Percentiles rank a stretch among this genome's conserved stretches.
Evolutionary conservation across 2,329 filamentous ascomycete genomes (phyloP).

Genomic region (Beauveria bassiana): DNA sequence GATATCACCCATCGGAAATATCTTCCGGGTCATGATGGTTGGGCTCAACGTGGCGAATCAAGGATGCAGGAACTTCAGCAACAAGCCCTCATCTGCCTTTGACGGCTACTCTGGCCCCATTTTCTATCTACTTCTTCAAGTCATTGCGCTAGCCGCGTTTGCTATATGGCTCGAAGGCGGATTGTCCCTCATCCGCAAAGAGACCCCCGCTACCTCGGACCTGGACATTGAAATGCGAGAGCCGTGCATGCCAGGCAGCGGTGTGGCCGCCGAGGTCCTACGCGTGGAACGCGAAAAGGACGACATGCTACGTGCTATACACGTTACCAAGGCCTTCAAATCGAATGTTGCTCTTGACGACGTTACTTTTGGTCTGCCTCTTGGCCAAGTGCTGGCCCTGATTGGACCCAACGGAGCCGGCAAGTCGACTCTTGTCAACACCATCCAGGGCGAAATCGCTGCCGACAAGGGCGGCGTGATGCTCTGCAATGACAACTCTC

Average conservation of each 20-base stretch:
- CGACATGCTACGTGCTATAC: constrained; percentile 63
- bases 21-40: constrained; percentile 64
- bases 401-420: constrained; percentile 82
- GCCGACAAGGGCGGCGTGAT: constrained; percentile 59
- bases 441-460: constrained; percentile 72
- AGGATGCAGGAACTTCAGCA: constrained; percentile 58
- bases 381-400: constrained; percentile 71
- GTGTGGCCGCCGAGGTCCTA: constrained; percentile 4
- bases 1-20: constrained; percentile 27
- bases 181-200: constrained; percentile 1
- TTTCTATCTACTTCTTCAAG: constrained; percentile 67
- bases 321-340: constrained; percentile 68
- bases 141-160: constrained; percentile 57
- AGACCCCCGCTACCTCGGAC: not conserved
- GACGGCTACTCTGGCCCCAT: constrained; percentile 75
- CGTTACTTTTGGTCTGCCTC: constrained; percentile 66
- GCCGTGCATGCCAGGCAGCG: not conserved
- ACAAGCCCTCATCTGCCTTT: constrained; percentile 56
- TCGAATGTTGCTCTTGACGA: constrained; percentile 68
- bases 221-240: constrained; percentile 4
- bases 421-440: constrained; percentile 75
- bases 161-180: constrained; percentile 74
- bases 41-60: constrained; percentile 71
- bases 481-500: constrained; percentile 62
- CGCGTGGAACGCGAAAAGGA: constrained; percentile 45